Evolutionary conservation across 2,329 filamentous ascomycete genomes (phyloP), one percentile per base, ranked within the genome.

Genomic region (Zasmidium angulare): DNA sequence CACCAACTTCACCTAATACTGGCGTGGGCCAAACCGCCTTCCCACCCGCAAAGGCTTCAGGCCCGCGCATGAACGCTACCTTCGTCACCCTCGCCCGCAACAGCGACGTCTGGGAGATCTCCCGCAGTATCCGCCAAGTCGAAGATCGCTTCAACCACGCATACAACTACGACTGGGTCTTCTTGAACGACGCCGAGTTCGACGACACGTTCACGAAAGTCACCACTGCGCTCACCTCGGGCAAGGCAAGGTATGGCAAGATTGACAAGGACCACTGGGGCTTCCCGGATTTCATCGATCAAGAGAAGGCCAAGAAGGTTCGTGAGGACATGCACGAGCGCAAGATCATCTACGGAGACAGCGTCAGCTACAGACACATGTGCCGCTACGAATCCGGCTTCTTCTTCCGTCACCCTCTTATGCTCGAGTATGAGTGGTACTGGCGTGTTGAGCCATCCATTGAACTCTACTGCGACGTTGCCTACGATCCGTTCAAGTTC

Each of bases 91-190:
- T 99, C 62, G 95, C 95, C 55, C 89, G 95, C 71, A 99, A 99
- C 79, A 84, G 81, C 57, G 95, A 99, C 73, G 80, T 98, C 24
- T 99, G 95, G 95, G 95, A 99, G 53, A 96, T 99, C 72, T 90
- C 92, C 63, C 87, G 91, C 71, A 97, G 93, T 12, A 99, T 99
- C 72, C 91, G 95, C 58, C 91, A 96, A 73, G 87, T 99, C 58
- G 95, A 99, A 78, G 95, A 99, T 77, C 90, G 95, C 72, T 99
- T 99, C 86, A 99, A 99, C 81, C 86, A 87, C 71, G 90, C 93
- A 71, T 98, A 90, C 81, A 88, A 96, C 81, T 99, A 99, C 78
- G 93, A 98, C 75, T 99, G 96, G 96, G 93, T 99, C 55, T 99
- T 99, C 80, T 81, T 99, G 63, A 99, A 99, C 78, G 95, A 99